A percentile compares a stretch with the other conserved stretches of the same genome.
Conservation (phyloP, 139 green algal species). For the Auxenochlorella pyrenoidosa region DNA sequence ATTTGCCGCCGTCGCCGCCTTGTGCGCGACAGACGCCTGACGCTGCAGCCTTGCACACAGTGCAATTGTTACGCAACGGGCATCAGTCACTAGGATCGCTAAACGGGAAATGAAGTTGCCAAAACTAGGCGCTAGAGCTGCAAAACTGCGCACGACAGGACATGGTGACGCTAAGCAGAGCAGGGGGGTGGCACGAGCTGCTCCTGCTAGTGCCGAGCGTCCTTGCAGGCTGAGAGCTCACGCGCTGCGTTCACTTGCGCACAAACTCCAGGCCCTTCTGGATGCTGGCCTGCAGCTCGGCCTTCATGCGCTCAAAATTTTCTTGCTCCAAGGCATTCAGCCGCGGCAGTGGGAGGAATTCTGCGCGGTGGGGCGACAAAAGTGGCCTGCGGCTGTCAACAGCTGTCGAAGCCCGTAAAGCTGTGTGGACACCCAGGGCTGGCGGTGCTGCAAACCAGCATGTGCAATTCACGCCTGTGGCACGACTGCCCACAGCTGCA, state of each 20-base stretch:
- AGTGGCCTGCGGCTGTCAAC: not conserved
- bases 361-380: slow-evolving; percentile 5
- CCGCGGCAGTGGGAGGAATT: slow-evolving; percentile 77
- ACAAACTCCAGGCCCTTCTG: slow-evolving; percentile 90
- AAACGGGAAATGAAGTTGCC: no score
- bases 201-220: no score
- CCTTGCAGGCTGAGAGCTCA: no score
- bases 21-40: no score
- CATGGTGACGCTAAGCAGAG: no score
- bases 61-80: no score
- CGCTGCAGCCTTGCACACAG: no score
- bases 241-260: slow-evolving; percentile 41
- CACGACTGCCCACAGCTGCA: not conserved
- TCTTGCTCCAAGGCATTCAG: slow-evolving; percentile 71
- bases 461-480: not conserved
- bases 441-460: not conserved
- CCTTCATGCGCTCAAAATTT: slow-evolving; percentile 53
- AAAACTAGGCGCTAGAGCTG: no score
- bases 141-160: no score
- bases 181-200: no score
- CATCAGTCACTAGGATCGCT: no score
- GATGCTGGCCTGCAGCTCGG: slow-evolving; percentile 81
- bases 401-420: not conserved
- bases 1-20: no score
- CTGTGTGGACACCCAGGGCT: not conserved